Conservation (phyloP, 1,284 basidiomycete genomes). For the Crucibulum parvulum region DNA sequence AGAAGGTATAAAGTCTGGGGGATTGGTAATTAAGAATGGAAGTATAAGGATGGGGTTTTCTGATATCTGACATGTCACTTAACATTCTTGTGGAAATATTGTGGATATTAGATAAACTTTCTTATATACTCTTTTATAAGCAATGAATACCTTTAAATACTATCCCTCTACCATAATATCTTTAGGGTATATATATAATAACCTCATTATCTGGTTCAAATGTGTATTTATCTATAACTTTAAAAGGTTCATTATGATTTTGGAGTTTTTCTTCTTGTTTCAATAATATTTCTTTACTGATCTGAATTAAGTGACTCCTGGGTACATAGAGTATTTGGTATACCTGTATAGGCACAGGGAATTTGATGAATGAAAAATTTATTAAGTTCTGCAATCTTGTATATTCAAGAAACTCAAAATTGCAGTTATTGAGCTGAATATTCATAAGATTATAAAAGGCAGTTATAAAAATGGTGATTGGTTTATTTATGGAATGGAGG, state of each 20-base stretch:
- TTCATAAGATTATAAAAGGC: too few relatives aligned
- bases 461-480: too few relatives aligned
- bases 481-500: too few relatives aligned
- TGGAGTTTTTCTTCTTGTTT: neutral
- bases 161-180: neutral
- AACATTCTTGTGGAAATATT: neutral
- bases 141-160: conserved; percentile 1
- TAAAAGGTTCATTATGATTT: neutral
- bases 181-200: neutral
- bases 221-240: neutral
- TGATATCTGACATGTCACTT: too few relatives aligned
- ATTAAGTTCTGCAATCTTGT: too few relatives aligned
- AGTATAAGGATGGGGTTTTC: too few relatives aligned
- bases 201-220: neutral
- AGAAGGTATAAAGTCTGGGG: too few relatives aligned
- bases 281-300: neutral
- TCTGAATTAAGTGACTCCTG: neutral
- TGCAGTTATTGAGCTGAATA: too few relatives aligned
- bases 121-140: conserved; percentile 8
- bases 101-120: conserved; percentile 10
- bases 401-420: too few relatives aligned
- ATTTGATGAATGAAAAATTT: neutral
- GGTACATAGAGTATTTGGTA: neutral
- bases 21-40: too few relatives aligned
- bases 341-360: neutral